A percentile compares a stretch with the other conserved stretches of the same genome.
phyloP scores from a whole-genome alignment of 2,329 filamentous ascomycete species.

The Chaetoscypha palmicola region DNA sequence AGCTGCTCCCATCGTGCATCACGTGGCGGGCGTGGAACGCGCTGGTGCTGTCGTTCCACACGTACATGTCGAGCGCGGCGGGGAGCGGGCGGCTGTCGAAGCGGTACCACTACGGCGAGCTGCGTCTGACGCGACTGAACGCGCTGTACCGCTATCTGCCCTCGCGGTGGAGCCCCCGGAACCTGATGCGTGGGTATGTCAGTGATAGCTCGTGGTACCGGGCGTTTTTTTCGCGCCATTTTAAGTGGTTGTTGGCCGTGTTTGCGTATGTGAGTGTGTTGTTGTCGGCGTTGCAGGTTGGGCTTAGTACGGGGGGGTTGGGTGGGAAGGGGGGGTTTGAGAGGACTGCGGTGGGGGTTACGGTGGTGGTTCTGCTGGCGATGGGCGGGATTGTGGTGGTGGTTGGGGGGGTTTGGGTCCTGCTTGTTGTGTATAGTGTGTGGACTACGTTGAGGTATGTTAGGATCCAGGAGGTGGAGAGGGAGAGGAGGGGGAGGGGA shows the following conservation, averaged over 20 bases:
- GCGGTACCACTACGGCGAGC: constrained; percentile 32
- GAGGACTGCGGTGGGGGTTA: too few species aligned
- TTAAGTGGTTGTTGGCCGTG: constrained; percentile 36
- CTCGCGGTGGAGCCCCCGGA: background rate
- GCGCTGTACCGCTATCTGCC: constrained; percentile 12
- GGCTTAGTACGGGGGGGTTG: constrained; percentile 36
- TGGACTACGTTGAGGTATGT: too few species aligned
- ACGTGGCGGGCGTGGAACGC: constrained; percentile 22
- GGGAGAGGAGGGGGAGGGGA: too few species aligned
- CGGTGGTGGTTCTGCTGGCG: too few species aligned
- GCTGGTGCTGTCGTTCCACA: constrained; percentile 18
- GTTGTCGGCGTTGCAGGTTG: constrained; percentile 43
- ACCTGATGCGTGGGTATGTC: constrained; percentile 15
- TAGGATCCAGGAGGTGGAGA: too few species aligned
- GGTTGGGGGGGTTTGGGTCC: too few species aligned
- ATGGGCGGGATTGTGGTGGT: too few species aligned
- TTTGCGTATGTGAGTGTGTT: constrained; percentile 37
- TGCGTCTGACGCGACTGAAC: constrained; percentile 31
- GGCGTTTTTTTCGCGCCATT: constrained; percentile 38
- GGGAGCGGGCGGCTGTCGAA: constrained; percentile 13
- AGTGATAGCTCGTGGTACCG: constrained; percentile 30
- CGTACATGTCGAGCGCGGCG: constrained; percentile 10
- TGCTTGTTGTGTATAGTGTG: too few species aligned
- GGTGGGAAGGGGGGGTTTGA: too few species aligned
- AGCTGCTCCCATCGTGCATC: constrained; percentile 24